Percentiles rank a stretch among this genome's conserved stretches.
These are phyloP conservation scores for Schwanniomyces occidentalis DNA, from an alignment of 805 yeast species.

Conservation along the genomic window DNA sequence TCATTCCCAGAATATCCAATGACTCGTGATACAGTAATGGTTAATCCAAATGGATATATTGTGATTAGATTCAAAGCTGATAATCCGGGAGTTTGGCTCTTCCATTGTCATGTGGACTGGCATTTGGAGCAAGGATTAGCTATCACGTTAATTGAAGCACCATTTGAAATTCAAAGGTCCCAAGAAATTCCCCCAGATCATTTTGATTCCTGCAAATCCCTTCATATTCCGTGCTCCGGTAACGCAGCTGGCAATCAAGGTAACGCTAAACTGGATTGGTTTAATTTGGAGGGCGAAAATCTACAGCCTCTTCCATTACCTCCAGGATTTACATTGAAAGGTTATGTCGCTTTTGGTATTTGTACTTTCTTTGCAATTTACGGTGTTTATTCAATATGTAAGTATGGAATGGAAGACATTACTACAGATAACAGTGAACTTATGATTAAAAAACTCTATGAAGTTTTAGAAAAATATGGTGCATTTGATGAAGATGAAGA, in stretches of 20 bases:
- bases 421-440: conserved; percentile 48
- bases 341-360: conserved; percentile 60
- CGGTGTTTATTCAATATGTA: conserved; percentile 60
- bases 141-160: conserved; percentile 79
- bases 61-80: conserved; percentile 86
- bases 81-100: conserved; percentile 98
- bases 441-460: conserved; percentile 35
- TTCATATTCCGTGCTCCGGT: conserved; percentile 51
- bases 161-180: conserved; percentile 54
- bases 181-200: conserved; percentile 44
- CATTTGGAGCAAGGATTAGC: conserved; percentile 95
- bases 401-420: conserved; percentile 67
- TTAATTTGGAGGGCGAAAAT: conserved; percentile 59
- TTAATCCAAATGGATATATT: conserved; percentile 81
- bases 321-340: conserved; percentile 66
- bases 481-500: conserved; percentile 25
- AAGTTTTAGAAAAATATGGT: conserved; percentile 29
- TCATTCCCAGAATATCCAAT: conserved; percentile 72
- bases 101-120: conserved; percentile 99
- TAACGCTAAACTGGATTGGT: conserved; percentile 46
- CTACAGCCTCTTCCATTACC: conserved; percentile 65
- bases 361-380: conserved; percentile 57
- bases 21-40: conserved; percentile 79
- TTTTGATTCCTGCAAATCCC: conserved; percentile 47
- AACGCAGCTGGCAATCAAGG: conserved; percentile 69